Evolutionary conservation across 2,329 filamentous ascomycete species (phyloP), one percentile per base, ranked within the genome.

Genomic region (Didymosphaeria variabile): DNA sequence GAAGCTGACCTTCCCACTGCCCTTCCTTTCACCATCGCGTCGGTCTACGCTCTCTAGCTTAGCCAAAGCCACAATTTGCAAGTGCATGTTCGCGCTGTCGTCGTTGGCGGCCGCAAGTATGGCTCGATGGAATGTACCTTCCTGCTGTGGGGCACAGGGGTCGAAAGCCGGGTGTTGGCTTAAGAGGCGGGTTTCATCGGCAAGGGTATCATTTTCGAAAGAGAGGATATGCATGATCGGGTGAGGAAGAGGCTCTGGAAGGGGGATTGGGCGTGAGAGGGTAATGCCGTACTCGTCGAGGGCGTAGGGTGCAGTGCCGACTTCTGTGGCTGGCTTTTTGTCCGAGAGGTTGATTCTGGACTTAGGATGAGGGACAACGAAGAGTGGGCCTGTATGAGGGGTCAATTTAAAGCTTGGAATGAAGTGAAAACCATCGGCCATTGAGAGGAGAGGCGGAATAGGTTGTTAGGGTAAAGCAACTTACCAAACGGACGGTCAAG

Each of bases 1-100:
- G 66, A 90, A 94, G 72, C 80, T 91, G 51, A 98, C 81, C 72
- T 89, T 87, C 0, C 93, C 94, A 6, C 89, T 91, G 0, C 93
- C 94, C n/a, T 91, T 92, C 29, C 92, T 85, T 60, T 85, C 81
- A 58, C 83, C 84, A 92, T 90, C 73, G 93, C 88, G 40, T 12
- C 84, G 80, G 72, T 95, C 91, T 0, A 90, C 86, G 17, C 84
- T 74, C 67, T 90, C 88, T 8, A 94, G 81, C 31, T 81, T 80
- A 19, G 79, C 78, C 4, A 79, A 50, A 59, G 68, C 36, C 65
- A 77, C 55, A 53, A 72, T 61, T 59, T 79, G 59, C 0, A 62
- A 54, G 4, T 69, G 71, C 8, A 59, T 55, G 1, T 65, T 58
- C 5, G 68, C 57, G 60, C 67, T 64, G 19, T 67, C 66, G 8